phyloP scores from a whole-genome alignment of 1,284 basidiomycete species.

The Moesziomyces globuligerus region DNA sequence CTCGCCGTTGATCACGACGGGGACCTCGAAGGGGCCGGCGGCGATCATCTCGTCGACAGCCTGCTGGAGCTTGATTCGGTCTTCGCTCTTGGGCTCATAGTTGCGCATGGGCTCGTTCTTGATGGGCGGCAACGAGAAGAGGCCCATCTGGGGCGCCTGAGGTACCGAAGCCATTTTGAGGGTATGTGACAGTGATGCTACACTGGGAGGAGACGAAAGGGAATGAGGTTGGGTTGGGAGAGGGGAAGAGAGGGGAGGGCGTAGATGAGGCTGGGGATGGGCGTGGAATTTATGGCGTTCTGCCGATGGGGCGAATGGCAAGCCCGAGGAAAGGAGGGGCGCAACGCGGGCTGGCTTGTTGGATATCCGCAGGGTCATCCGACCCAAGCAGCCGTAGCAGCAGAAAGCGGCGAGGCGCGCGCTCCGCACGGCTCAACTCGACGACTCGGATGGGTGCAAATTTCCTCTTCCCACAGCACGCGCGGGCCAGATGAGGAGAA shows the following conservation, averaged over 20 bases:
- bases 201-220: not conserved
- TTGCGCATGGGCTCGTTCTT: conserved; percentile 69
- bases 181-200: conserved; percentile 1
- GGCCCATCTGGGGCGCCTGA: conserved; percentile 47
- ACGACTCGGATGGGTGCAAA: conserved; percentile 6
- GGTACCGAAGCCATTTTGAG: conserved; percentile 46
- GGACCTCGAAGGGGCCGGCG: conserved; percentile 87
- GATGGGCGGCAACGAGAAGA: conserved; percentile 59
- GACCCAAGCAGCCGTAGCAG: conserved; percentile 6
- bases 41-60: conserved; percentile 84
- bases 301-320: not conserved
- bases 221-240: conserved; percentile 2
- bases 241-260: not conserved
- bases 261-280: not conserved
- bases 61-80: conserved; percentile 79
- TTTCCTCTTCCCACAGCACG: conserved; percentile 8
- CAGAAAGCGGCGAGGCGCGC: not conserved
- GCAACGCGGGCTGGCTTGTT: not conserved
- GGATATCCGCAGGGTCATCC: conserved; percentile 13
- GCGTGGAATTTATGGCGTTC: conserved; percentile 1
- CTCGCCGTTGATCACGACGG: conserved; percentile 90
- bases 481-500: too few relatives aligned
- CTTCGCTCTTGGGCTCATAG: conserved; percentile 83
- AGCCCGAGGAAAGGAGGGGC: not conserved
- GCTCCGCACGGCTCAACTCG: conserved; percentile 32